Percentiles rank a stretch among this genome's conserved stretches.
Conservation (phyloP, 305 asterid genomes). For the Vinca major region DNA sequence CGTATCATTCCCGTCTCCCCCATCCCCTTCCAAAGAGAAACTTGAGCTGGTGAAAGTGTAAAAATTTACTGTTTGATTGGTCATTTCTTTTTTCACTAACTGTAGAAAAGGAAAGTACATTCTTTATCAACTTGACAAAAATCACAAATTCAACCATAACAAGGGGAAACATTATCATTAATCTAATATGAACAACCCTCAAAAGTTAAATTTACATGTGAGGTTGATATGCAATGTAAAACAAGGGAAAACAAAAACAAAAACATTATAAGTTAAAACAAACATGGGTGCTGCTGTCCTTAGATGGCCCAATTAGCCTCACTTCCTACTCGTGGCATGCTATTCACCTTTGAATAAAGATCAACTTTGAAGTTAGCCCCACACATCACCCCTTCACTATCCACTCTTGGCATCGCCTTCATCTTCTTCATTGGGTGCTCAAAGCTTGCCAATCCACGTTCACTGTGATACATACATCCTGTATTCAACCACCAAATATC, state of each 20-base stretch:
- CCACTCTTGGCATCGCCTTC: conserved; percentile 84
- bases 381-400: conserved; percentile 74
- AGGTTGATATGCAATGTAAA: background rate
- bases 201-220: conserved; percentile 13
- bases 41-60: too few relatives aligned
- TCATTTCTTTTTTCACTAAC: background rate
- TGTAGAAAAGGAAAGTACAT: background rate
- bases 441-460: conserved; percentile 60
- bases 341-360: conserved; percentile 36
- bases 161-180: background rate
- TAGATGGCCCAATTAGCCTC: conserved; percentile 74
- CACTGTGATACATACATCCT: conserved; percentile 85
- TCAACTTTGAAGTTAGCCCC: conserved; percentile 81
- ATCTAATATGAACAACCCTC: conserved; percentile 5
- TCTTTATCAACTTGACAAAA: background rate
- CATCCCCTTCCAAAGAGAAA: too few relatives aligned
- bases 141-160: background rate
- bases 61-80: too few relatives aligned
- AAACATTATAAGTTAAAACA: background rate
- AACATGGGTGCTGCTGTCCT: conserved; percentile 28
- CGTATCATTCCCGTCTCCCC: too few relatives aligned
- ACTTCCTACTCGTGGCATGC: conserved; percentile 86
- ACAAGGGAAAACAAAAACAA: conserved; percentile 2
- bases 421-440: conserved; percentile 72
- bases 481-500: conserved; percentile 12